Evolutionary conservation across 306 rosid genomes (phyloP).

Genomic region (Carpinus viminea): DNA sequence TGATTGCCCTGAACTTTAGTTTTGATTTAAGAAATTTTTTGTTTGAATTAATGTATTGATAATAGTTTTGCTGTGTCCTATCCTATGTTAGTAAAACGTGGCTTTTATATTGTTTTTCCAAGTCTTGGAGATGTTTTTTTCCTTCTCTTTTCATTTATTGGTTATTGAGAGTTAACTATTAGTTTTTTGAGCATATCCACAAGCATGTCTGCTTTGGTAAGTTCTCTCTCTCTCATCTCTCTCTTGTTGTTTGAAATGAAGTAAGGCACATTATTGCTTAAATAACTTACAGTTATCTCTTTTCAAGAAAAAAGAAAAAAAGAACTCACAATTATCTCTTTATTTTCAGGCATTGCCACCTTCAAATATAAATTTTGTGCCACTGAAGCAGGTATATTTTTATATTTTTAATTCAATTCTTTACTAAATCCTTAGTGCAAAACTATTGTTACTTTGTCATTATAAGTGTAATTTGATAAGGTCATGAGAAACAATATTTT

Average conservation of each 20-base stretch:
- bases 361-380: slow-evolving; percentile 69
- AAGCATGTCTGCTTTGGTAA: background rate
- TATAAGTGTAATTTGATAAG: background rate
- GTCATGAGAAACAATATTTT: background rate
- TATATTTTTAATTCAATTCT: slow-evolving; percentile 16
- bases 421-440: background rate
- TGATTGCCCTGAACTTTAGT: background rate
- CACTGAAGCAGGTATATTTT: slow-evolving; percentile 76
- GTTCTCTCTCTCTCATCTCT: slow-evolving; percentile 1
- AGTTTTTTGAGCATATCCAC: slow-evolving; percentile 6
- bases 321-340: slow-evolving; percentile 21
- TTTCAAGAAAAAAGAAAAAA: no score
- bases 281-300: slow-evolving; percentile 22
- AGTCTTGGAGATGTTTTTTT: background rate
- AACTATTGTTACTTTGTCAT: background rate
- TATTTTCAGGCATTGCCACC: slow-evolving; percentile 84
- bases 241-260: background rate
- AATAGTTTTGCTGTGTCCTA: background rate
- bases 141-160: background rate
- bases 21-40: background rate
- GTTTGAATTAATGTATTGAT: background rate
- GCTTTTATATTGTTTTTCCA: background rate
- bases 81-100: background rate
- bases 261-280: background rate
- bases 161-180: no score